Percentiles rank a stretch among this genome's conserved stretches.
These are phyloP conservation scores for Mollisia scopiformis DNA, from an alignment of 2,329 filamentous ascomycete genomes.

Conservation along the genomic window DNA sequence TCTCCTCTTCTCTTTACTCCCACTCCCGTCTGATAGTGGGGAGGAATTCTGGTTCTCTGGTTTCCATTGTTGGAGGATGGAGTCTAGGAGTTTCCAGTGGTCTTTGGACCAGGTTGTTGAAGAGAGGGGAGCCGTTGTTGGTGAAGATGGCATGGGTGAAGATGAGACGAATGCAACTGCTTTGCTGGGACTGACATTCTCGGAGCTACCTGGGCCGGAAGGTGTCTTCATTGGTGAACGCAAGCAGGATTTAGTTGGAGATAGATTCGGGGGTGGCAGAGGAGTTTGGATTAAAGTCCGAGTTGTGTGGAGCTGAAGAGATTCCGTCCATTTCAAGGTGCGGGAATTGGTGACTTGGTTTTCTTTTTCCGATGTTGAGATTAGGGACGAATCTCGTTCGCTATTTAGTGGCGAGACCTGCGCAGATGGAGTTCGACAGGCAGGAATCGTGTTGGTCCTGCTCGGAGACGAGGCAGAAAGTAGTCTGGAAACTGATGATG, in stretches of 20 bases:
- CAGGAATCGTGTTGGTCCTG: conserved; percentile 23
- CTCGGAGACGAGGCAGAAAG: conserved; percentile 24
- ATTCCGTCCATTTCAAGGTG: conserved; percentile 32
- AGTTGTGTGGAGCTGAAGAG: conserved; percentile 10
- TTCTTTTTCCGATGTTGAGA: conserved; percentile 22
- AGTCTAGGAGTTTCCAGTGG: conserved; percentile 37
- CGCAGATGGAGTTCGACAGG: not conserved
- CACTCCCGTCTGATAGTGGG: not conserved
- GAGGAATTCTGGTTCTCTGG: conserved; percentile 21
- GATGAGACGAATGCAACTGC: conserved; percentile 37
- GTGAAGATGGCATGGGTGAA: conserved; percentile 31
- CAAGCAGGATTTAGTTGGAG: conserved; percentile 37
- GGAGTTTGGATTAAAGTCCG: conserved; percentile 11
- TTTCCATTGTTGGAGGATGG: conserved; percentile 33
- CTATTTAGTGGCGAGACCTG: conserved; percentile 10
- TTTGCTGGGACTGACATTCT: conserved; percentile 28
- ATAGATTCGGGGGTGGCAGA: conserved; percentile 11
- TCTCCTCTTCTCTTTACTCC: conserved; percentile 15
- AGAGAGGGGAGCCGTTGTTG: conserved; percentile 23
- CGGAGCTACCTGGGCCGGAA: not conserved
- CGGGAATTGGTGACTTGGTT: conserved; percentile 16
- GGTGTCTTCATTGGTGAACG: conserved; percentile 33
- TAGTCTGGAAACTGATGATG: conserved; percentile 18
- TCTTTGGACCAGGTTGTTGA: conserved; percentile 32
- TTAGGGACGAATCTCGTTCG: conserved; percentile 8